These are phyloP conservation scores for Penicillium sp. DNA, from an alignment of 2,329 filamentous ascomycete genomes.

Conservation along the genomic window DNA sequence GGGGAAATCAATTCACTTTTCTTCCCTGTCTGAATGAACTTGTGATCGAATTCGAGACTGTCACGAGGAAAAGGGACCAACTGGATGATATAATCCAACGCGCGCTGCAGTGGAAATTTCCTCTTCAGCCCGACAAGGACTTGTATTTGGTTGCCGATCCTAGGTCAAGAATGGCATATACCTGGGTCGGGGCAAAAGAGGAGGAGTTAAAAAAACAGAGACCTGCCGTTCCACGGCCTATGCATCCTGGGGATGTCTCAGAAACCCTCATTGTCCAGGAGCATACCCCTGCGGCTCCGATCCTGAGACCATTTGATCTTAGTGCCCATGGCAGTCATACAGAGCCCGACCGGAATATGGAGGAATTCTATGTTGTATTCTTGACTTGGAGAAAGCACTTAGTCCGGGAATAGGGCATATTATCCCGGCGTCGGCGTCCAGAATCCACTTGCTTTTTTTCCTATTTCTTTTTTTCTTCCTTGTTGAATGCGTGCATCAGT, in stretches of 20 bases:
- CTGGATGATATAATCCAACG: slow-evolving; percentile 24
- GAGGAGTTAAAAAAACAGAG: not conserved
- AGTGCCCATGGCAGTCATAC: not conserved
- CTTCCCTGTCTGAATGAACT: slow-evolving; percentile 20
- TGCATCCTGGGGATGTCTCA: not conserved
- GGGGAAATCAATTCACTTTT: slow-evolving; percentile 10
- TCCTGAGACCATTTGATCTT: not conserved
- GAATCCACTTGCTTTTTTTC: too few relatives aligned
- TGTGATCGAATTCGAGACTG: slow-evolving; percentile 31
- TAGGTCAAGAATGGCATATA: not conserved
- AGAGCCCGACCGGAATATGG: not conserved
- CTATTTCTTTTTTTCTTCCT: too few relatives aligned
- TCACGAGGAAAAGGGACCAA: slow-evolving; percentile 23
- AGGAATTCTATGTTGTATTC: slow-evolving; percentile 2
- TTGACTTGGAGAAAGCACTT: slow-evolving; percentile 1
- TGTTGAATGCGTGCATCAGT: too few relatives aligned
- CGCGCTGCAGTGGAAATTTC: slow-evolving; percentile 25
- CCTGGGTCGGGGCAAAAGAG: slow-evolving; percentile 1
- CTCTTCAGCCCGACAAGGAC: not conserved
- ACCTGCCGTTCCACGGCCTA: not conserved
- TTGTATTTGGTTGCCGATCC: not conserved
- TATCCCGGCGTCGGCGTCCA: too few relatives aligned
- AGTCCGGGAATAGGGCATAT: not conserved
- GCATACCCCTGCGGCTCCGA: not conserved
- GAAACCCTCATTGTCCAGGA: not conserved